Percentiles rank a stretch among this genome's conserved stretches.
Evolutionary conservation across 495 filamentous ascomycete species (phyloP).

Genomic region (Podospora australis): DNA sequence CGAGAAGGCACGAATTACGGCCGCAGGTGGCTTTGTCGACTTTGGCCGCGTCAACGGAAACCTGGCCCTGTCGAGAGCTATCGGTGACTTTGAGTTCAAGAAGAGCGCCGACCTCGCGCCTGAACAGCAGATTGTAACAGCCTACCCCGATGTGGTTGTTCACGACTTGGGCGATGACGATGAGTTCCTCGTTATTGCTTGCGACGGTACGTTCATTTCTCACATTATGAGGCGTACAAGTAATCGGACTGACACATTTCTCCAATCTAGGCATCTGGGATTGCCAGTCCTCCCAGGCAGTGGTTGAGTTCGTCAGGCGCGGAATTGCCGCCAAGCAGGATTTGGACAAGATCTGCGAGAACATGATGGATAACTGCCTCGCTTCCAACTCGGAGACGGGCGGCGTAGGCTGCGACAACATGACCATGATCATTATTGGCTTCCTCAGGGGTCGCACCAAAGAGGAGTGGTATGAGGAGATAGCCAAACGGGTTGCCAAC

Average conservation of each 20-base stretch:
- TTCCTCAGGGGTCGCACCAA: conserved; percentile 85
- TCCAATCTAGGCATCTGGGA: conserved; percentile 99
- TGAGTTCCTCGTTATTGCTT: conserved; percentile 94
- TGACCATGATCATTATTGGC: conserved; percentile 93
- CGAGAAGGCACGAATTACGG: conserved; percentile 92
- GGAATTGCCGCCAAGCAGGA: conserved; percentile 95
- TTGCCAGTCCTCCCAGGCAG: conserved; percentile 95
- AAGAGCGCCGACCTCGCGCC: conserved; percentile 94
- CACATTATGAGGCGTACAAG: no score
- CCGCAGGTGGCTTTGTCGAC: conserved; percentile 95
- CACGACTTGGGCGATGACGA: conserved; percentile 90
- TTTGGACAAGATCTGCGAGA: conserved; percentile 89
- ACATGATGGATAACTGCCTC: conserved; percentile 99
- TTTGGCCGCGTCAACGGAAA: conserved; percentile 98
- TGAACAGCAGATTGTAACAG: conserved; percentile 96
- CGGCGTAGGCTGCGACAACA: conserved; percentile 97
- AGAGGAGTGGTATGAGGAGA: conserved; percentile 95
- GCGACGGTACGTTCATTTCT: conserved; percentile 76
- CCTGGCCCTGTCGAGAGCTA: conserved; percentile 92
- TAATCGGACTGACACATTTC: no score
- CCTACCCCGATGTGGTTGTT: conserved; percentile 84
- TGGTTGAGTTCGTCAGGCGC: conserved; percentile 91
- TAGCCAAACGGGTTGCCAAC: conserved; percentile 88
- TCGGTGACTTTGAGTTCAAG: conserved; percentile 99
- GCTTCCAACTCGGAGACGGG: conserved; percentile 96